A percentile compares a stretch with the other conserved stretches of the same genome.
These are phyloP conservation scores for Plasmodium gaboni DNA, from an alignment of 169 alveolate genomes.

Conservation along the genomic window DNA sequence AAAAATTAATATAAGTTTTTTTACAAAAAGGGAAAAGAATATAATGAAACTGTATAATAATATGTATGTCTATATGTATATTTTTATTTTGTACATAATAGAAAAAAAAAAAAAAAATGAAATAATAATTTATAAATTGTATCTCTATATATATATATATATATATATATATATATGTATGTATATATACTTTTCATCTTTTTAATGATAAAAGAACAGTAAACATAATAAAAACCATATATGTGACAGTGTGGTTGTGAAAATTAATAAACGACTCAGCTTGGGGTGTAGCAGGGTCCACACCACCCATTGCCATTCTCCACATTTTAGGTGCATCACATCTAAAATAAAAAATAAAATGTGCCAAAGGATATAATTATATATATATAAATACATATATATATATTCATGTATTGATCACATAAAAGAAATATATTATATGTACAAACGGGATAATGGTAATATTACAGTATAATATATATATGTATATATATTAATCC, in stretches of 20 bases:
- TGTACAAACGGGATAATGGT: too few species aligned
- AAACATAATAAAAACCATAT: conserved; percentile 88
- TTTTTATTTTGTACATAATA: background rate
- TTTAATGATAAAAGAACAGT: conserved; percentile 84
- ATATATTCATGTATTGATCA: background rate
- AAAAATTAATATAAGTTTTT: too few species aligned
- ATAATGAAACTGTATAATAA: background rate
- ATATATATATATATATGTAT: too few species aligned
- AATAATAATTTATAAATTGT: background rate
- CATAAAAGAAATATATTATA: too few species aligned
- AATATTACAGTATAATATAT: too few species aligned
- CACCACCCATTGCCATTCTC: conserved; percentile 89
- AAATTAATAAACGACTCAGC: conserved; percentile 89
- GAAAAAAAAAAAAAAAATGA: conserved; percentile 12
- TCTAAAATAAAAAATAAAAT: conserved; percentile 59
- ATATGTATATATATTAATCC: too few species aligned
- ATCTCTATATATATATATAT: too few species aligned
- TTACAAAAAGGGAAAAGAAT: background rate
- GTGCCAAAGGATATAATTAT: background rate
- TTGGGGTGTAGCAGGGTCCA: conserved; percentile 90
- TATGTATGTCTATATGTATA: background rate
- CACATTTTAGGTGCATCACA: conserved; percentile 89
- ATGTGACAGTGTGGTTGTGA: conserved; percentile 90
- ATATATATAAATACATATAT: conserved; percentile 11
- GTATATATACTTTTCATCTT: conserved; percentile 67